Evolutionary conservation across 306 rosid genomes (phyloP).

Genomic region (Acmispon strigosus): DNA sequence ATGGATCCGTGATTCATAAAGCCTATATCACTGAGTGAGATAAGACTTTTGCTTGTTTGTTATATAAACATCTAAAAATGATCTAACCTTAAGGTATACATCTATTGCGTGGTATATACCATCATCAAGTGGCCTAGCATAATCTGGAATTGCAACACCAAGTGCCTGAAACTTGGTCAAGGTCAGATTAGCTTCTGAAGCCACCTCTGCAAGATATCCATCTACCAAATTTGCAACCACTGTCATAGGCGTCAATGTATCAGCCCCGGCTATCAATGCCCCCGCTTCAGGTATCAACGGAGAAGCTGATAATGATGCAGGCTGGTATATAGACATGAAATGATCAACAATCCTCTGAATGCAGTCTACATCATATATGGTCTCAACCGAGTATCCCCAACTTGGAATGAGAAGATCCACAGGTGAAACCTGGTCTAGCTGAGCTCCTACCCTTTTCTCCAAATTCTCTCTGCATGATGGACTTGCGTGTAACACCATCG

Average conservation of each 20-base stretch:
- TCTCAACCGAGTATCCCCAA: slow-evolving; percentile 67
- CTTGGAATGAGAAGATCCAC: slow-evolving; percentile 79
- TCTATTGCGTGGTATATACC: slow-evolving; percentile 82
- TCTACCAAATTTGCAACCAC: slow-evolving; percentile 75
- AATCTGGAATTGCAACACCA: slow-evolving; percentile 73
- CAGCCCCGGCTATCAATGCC: slow-evolving; percentile 38
- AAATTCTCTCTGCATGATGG: slow-evolving; percentile 61
- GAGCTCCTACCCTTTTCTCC: slow-evolving; percentile 76
- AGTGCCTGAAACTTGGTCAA: slow-evolving; percentile 70
- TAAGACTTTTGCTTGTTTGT: no score
- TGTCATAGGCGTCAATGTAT: slow-evolving; percentile 57
- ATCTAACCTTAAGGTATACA: slow-evolving; percentile 77
- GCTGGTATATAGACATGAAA: slow-evolving; percentile 57
- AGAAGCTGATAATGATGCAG: slow-evolving; percentile 42
- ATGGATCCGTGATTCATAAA: no score
- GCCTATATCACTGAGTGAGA: no score
- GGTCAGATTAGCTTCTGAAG: slow-evolving; percentile 73
- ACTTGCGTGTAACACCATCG: slow-evolving; percentile 74
- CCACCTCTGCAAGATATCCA: slow-evolving; percentile 82
- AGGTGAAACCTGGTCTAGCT: slow-evolving; percentile 66
- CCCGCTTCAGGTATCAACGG: slow-evolving; percentile 60
- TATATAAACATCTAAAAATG: background rate
- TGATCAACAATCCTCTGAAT: slow-evolving; percentile 75
- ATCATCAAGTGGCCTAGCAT: slow-evolving; percentile 71
- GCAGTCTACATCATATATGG: slow-evolving; percentile 75